Conservation (phyloP, 2,329 filamentous ascomycete genomes). For the Nemania bipapillata region DNA sequence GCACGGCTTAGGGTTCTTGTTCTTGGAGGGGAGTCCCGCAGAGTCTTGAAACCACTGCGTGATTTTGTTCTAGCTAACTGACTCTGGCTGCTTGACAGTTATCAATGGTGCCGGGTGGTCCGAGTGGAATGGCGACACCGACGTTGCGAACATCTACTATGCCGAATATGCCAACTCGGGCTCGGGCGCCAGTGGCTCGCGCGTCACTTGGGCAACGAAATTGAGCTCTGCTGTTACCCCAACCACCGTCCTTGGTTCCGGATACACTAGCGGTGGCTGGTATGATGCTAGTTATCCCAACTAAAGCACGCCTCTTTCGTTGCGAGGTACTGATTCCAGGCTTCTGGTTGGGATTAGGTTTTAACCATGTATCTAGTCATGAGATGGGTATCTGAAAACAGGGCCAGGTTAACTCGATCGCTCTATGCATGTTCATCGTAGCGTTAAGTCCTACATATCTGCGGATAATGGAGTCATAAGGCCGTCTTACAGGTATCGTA, state of each 20-base stretch:
- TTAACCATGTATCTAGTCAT: neutral
- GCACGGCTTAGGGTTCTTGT: too few relatives aligned
- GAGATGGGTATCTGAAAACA: neutral
- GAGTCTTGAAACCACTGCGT: neutral
- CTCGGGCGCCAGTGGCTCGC: constrained; percentile 62
- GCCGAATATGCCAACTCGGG: constrained; percentile 71
- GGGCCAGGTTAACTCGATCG: neutral
- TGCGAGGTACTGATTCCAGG: neutral
- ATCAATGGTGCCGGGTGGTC: constrained; percentile 70
- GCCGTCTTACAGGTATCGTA: neutral
- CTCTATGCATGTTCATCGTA: neutral
- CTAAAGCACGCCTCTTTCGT: constrained; percentile 19
- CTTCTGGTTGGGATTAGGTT: neutral
- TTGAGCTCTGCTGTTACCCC: constrained; percentile 53
- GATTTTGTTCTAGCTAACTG: neutral
- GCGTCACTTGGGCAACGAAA: constrained; percentile 59
- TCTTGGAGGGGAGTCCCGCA: too few relatives aligned
- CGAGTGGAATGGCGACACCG: constrained; percentile 63
- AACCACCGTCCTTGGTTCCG: constrained; percentile 45
- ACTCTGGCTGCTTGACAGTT: constrained; percentile 50
- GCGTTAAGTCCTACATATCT: neutral
- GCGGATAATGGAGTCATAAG: constrained; percentile 17
- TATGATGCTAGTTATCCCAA: constrained; percentile 41
- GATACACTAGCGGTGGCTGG: constrained; percentile 39
- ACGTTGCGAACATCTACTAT: constrained; percentile 65